Evolutionary conservation across 2,329 filamentous ascomycete species (phyloP).

Genomic region (Aspergillus sp.): DNA sequence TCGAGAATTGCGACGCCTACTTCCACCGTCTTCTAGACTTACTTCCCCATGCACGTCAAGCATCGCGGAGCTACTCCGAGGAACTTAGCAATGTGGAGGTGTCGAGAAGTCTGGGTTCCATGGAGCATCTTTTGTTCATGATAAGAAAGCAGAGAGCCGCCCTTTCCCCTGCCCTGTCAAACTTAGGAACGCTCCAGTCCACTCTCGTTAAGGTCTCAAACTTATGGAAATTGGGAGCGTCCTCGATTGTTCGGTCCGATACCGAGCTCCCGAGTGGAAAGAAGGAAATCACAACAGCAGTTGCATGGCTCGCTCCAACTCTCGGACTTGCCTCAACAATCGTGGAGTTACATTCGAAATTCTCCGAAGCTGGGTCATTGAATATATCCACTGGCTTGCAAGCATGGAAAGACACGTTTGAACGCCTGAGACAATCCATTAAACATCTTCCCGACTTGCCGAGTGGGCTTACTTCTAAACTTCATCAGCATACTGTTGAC

Average conservation of each 20-base stretch:
- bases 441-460: conserved; percentile 52
- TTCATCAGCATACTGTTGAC: conserved; percentile 29
- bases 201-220: conserved; percentile 33
- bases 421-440: conserved; percentile 44
- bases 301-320: conserved; percentile 68
- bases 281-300: conserved; percentile 27
- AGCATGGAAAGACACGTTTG: conserved; percentile 53
- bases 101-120: conserved; percentile 72
- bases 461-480: conserved; percentile 43
- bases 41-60: conserved; percentile 65
- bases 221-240: conserved; percentile 31
- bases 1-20: conserved; percentile 62
- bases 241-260: conserved; percentile 24
- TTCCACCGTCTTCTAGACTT: conserved; percentile 79
- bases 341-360: conserved; percentile 64
- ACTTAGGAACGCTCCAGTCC: conserved; percentile 30
- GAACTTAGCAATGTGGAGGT: conserved; percentile 83
- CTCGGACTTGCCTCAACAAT: conserved; percentile 62
- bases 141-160: conserved; percentile 40
- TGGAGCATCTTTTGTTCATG: conserved; percentile 77
- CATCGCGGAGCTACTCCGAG: conserved; percentile 72
- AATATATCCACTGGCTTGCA: conserved; percentile 48
- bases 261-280: conserved; percentile 18
- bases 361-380: conserved; percentile 56
- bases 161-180: conserved; percentile 32